These are phyloP conservation scores for Mucor saturninus DNA, from an alignment of 371 early-diverging fungal genomes.

Conservation along the genomic window DNA sequence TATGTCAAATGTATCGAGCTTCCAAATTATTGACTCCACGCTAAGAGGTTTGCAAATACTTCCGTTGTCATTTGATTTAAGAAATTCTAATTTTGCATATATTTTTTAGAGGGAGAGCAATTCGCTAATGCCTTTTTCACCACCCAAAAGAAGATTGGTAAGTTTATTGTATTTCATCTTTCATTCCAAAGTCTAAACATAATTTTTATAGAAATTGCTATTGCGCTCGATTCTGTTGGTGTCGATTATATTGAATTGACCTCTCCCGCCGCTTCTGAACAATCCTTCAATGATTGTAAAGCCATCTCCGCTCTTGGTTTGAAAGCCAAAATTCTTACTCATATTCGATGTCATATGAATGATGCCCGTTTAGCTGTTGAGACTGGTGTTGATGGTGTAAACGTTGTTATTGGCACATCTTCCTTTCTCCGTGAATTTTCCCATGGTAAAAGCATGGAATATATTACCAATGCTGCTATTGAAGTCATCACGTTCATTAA, in stretches of 20 bases:
- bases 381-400: constrained; percentile 94
- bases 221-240: constrained; percentile 93
- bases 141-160: constrained; percentile 87
- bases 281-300: constrained; percentile 88
- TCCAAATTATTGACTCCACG: constrained; percentile 95
- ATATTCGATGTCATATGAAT: constrained; percentile 96
- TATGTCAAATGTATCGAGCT: constrained; percentile 85
- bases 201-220: constrained; percentile 79
- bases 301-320: constrained; percentile 89
- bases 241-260: constrained; percentile 97
- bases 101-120: constrained; percentile 89
- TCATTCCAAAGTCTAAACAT: too few species aligned
- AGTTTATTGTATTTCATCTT: constrained; percentile 53
- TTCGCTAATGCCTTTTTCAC: constrained; percentile 97
- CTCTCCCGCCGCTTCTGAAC: constrained; percentile 95
- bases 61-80: constrained; percentile 70
- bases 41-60: constrained; percentile 82
- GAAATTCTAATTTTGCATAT: constrained; percentile 51
- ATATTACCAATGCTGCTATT: constrained; percentile 89
- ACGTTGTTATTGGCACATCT: constrained; percentile 96
- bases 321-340: constrained; percentile 96
- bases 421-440: constrained; percentile 93
- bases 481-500: constrained; percentile 95
- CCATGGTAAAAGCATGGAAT: constrained; percentile 97
- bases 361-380: constrained; percentile 95